Evolutionary conservation across 371 early-diverging fungal genomes (phyloP), one percentile per base, ranked within the genome.

Genomic region (Coemansia sp.): DNA sequence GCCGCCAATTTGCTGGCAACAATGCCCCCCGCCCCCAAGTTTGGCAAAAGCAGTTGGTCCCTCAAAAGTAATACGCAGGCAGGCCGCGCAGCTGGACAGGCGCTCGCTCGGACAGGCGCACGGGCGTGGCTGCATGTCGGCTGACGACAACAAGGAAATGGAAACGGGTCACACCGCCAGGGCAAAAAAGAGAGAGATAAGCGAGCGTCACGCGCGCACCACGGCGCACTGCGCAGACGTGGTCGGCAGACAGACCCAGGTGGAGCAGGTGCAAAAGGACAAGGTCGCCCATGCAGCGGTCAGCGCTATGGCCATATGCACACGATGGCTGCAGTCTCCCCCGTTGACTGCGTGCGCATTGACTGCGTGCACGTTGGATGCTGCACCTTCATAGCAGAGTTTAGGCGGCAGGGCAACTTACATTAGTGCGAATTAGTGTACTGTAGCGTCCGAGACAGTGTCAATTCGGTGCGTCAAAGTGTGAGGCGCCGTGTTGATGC

Each of bases 61-160:
- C 34, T 52, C 33, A 14, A 52, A 52, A 33, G 52, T 52, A 52
- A 52, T 52, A 52, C n/a, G 33, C 10, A 14, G n/a, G 35, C 52
- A 52, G 34, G 34, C 52, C 33, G 52, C 35, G 33, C 52, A 52
- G 36, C 31, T 31, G 35, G 50, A 40, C 6, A 40, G 12, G 12
- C 12, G 12, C 6, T 6, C 50, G 31, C 50, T 49, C 31, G 26
- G 50, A 31, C 50, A n/a, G 33, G 30, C 26, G n/a, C 35, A 33
- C n/a, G n/a, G 26, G 35, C 16, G 34, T 31, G 52, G 34, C 35
- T 52, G 54, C 54, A 39, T 38, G 54, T 38, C 54, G 26, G 54
- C 54, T 54, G 54, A 54, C 54, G 12, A 30, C 31, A 30, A n/a
- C 54, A 54, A 35, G 36, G 39, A 54, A 54, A 26, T 38, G 36